phyloP scores from a whole-genome alignment of 164 flowering plant genomes.

The Piper betle region DNA sequence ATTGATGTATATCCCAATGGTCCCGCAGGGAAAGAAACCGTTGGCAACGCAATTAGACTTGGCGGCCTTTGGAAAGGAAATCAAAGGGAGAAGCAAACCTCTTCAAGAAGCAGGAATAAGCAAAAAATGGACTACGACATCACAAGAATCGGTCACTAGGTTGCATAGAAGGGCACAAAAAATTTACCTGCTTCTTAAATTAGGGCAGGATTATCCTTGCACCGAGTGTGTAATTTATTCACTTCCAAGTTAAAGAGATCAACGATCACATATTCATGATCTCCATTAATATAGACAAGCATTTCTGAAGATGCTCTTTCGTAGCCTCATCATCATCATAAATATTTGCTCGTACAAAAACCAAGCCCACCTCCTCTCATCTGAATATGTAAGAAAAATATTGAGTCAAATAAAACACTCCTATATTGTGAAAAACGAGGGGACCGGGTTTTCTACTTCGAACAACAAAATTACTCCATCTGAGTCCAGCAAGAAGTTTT shows the following conservation, averaged over 20 bases:
- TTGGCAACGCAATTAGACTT: no score
- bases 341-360: constrained; percentile 29
- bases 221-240: constrained; percentile 8
- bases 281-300: constrained; percentile 57
- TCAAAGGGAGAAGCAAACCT: no score
- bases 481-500: constrained; percentile 11
- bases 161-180: background rate
- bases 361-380: constrained; percentile 68
- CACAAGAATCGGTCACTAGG: background rate
- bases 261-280: constrained; percentile 73
- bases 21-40: constrained; percentile 19
- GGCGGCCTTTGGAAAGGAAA: no score
- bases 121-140: background rate
- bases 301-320: constrained; percentile 19
- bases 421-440: no score
- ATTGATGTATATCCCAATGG: constrained; percentile 55
- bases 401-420: background rate
- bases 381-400: constrained; percentile 20
- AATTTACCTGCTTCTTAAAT: constrained; percentile 52
- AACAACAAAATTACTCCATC: constrained; percentile 73
- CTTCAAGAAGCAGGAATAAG: background rate
- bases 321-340: constrained; percentile 14
- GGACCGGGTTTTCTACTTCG: constrained; percentile 45
- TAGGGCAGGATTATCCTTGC: constrained; percentile 7
- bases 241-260: constrained; percentile 40